Base-by-base conservation (phyloP, 495 filamentous ascomycete genomes). In the Annulohypoxylon nitens region DNA sequence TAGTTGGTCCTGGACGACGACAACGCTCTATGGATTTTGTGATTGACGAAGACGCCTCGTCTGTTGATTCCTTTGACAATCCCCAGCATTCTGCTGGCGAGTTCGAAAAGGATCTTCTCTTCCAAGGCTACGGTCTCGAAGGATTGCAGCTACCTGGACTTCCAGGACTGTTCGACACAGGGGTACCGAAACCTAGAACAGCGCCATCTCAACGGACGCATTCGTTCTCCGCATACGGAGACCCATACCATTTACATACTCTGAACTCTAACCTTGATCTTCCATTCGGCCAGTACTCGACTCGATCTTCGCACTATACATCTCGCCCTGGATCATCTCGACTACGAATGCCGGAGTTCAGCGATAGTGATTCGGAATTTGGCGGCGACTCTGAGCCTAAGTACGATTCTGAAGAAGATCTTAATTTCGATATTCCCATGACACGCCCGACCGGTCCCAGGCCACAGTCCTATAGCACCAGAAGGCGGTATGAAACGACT, bases 71-170 rank as follows among this genome's bases (percentile, higher is more conserved):
- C 1, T 74, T 80, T 47, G 66, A 61, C 10, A 62, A 70, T 1
- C 61, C 74, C 2, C 79, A 76, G n/a, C 78, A 70, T 8, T 71
- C 72, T 7, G 68, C 64, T 0, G 77, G 74, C 37, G 81, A 83
- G 37, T 81, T 80, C 59, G 84, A 85, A 68, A 81, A 82, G 50
- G 80, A 81, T 4, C 75, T 86, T 11, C 75, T 86, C 14, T 85
- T 85, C 50, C 76, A 76, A 20, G 82, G 79, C 9, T 85, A 83
- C 62, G 79, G 78, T 5, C 55, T 71, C 0, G 67, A 70, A 39
- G 81, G 81, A 5, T 60, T 64, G 25, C 79, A 80, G 67, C 67
- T 83, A 4, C 81, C 83, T 6, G 83, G 83, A 11, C 76, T 85
- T 8, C 81, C 82, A 1, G 81, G 80, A 1, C 53, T 83, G 0